Conservation (phyloP, 352 stramenopile genomes). For the Achlya hypogyna region DNA sequence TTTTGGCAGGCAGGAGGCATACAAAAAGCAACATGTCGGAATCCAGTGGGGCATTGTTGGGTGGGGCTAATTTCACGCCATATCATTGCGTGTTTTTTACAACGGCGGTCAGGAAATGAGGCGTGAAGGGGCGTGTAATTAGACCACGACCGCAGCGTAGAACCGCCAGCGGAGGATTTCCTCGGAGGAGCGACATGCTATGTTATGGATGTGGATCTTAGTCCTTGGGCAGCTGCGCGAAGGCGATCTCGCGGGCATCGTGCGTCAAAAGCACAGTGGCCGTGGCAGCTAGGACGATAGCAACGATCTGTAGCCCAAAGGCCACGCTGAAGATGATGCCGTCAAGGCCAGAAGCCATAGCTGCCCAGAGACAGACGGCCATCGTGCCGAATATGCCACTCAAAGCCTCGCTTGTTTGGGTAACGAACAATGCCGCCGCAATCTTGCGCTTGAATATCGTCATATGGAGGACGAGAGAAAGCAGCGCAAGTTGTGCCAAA, state of each 20-base stretch:
- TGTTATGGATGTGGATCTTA: neutral
- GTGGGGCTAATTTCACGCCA: neutral
- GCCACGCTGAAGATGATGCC: neutral
- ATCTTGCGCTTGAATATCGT: neutral
- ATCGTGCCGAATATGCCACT: neutral
- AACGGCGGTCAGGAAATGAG: neutral
- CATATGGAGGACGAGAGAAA: neutral
- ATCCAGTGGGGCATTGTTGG: neutral
- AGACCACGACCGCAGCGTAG: neutral
- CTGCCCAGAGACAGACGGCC: neutral
- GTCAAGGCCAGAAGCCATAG: neutral
- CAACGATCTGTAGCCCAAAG: neutral
- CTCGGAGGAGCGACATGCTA: neutral
- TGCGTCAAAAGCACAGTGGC: neutral
- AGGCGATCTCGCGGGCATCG: neutral
- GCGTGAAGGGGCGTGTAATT: neutral
- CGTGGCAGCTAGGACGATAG: neutral
- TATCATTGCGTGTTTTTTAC: neutral
- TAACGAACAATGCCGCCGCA: neutral
- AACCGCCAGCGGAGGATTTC: neutral
- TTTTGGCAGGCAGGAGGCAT: too few relatives aligned
- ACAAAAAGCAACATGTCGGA: too few relatives aligned
- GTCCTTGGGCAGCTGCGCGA: neutral
- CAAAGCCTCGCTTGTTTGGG: neutral
- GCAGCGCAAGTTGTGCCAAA: neutral